A percentile compares a stretch with the other conserved stretches of the same genome.
Conservation (phyloP, 2,329 filamentous ascomycete genomes). For the Aspergillus unguis region DNA sequence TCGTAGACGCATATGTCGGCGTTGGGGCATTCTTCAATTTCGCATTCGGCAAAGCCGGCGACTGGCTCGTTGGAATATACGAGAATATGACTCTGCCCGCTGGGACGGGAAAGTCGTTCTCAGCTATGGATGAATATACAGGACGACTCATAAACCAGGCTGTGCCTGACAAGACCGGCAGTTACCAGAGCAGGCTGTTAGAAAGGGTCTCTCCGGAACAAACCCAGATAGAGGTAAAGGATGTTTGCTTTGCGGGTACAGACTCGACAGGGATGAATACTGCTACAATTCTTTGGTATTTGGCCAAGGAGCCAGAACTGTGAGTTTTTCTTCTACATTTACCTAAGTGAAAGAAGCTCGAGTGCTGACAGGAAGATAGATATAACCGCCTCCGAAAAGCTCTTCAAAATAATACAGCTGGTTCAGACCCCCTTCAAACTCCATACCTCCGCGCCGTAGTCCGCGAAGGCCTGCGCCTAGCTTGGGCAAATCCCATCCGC, state of each 20-base stretch:
- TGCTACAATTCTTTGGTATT: slow-evolving; percentile 46
- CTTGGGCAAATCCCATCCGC: slow-evolving; percentile 51
- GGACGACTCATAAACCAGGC: slow-evolving; percentile 37
- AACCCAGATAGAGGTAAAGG: slow-evolving; percentile 52
- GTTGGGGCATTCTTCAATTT: slow-evolving; percentile 56
- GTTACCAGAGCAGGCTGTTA: slow-evolving; percentile 50
- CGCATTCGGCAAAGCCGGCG: slow-evolving; percentile 37
- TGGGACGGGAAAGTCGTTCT: slow-evolving; percentile 34
- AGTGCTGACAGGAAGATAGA: background rate
- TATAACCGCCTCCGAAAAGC: slow-evolving; percentile 37
- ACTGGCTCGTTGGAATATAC: slow-evolving; percentile 29
- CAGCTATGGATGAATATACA: slow-evolving; percentile 45
- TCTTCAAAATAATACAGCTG: slow-evolving; percentile 23
- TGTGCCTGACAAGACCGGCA: slow-evolving; percentile 31
- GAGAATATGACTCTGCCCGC: slow-evolving; percentile 35
- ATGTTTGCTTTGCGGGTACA: slow-evolving; percentile 55
- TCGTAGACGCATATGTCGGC: slow-evolving; percentile 55
- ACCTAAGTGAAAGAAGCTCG: background rate
- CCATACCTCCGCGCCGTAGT: slow-evolving; percentile 50
- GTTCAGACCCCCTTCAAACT: slow-evolving; percentile 23
- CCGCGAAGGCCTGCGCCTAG: slow-evolving; percentile 50
- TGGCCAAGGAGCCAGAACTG: slow-evolving; percentile 44
- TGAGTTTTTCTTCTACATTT: slow-evolving; percentile 19
- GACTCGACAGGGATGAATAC: slow-evolving; percentile 54
- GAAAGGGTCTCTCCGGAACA: slow-evolving; percentile 43